Base-by-base conservation (phyloP, 2,329 filamentous ascomycete genomes). In the Metarhizium sp. region DNA sequence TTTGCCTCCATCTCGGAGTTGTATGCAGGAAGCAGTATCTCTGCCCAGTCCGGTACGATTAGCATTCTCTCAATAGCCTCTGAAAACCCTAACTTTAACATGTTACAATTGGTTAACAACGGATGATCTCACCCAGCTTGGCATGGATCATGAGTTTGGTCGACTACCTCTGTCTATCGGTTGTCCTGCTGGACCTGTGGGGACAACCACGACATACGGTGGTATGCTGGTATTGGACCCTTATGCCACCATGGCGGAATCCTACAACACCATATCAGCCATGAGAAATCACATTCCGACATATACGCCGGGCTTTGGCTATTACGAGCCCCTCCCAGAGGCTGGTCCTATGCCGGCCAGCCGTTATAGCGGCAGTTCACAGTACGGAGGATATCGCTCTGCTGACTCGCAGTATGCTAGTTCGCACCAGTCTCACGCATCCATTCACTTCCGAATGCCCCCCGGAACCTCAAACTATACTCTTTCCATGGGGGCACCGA, bases 31-130 rank as follows among this genome's bases (percentile, higher is more conserved):
- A 13, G 51, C 40, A 45, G 40, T 25, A 13, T 46, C 25, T n/a
- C 38, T 53, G 29, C 50, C 46, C 18, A 53, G 46, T 53, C 38
- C 55, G n/a, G 51, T 56, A 53, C 36, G 51, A 53, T 8, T 13
- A 45, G 25, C 18, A 43, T 45, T 50, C 18, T 45, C 42, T 25
- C 32, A 18, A 32, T 45, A 18, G 10, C 46, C 16, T 45, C 18
- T n/a, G n/a, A 40, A 30, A 29, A 42, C 46, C 30, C 45, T 25
- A 8, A 7, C 36, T 38, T 38, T 29, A 20, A 8, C 50, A 32
- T 20, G n/a, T 20, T 25, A 25, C 7, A 45, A 20, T 20, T 20
- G 42, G 34, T 46, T 55, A 50, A 55, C 54, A 45, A 50, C 45
- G 30, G 20, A 13, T 40, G 36, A 7, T 4, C n/a, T 20, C 16